Base-by-base conservation (phyloP, 305 asterid species). In the Fraxinus sp. region DNA sequence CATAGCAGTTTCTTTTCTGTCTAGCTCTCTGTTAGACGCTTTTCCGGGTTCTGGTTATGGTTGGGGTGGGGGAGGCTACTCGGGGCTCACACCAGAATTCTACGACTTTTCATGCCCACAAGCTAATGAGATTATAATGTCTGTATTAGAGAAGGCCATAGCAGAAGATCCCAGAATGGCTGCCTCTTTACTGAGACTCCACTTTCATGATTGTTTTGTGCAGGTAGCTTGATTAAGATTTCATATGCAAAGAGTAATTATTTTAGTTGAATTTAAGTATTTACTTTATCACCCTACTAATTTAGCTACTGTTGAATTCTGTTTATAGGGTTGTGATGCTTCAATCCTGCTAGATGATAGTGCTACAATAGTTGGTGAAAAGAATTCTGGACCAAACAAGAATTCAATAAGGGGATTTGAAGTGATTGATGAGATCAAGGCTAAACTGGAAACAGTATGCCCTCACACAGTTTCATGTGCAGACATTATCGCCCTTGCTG, bases 381-480 rank as follows among this genome's bases (percentile, higher is more conserved):
- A 95, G 85, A 90, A 90, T 36, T 84, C 97, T 0, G 88, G 86
- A 30, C 98, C 98, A 5, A 95, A 93, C 92, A 92, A 88, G 79
- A 91, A 91, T 30, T 95, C 97, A 0, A 10, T 91, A 0, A 88
- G 94, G 62, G 98, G 98, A 85, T 93, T 90, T 18, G 89, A 95
- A 82, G 97, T 93, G 81, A 89, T 93, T 22, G 98, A 93, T 78
- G 95, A 95, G 79, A 95, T 95, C 80, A 95, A 93, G 83, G 91
- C 90, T 16, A 88, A 83, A 80, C 74, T 92, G 41, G 97, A 95
- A 83, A 88, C 80, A 79, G 97, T 88, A 46, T 95, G 98, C 82
- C 98, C 98, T 79, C 94, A 82, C 80, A 95, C 97, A 0, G 97
- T 95, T 78, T 93, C 98, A 5, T 95, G 98, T 75, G 87, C 97